These are phyloP conservation scores for Aspergillus ellipticus DNA, from an alignment of 495 filamentous ascomycete species.

Conservation along the genomic window DNA sequence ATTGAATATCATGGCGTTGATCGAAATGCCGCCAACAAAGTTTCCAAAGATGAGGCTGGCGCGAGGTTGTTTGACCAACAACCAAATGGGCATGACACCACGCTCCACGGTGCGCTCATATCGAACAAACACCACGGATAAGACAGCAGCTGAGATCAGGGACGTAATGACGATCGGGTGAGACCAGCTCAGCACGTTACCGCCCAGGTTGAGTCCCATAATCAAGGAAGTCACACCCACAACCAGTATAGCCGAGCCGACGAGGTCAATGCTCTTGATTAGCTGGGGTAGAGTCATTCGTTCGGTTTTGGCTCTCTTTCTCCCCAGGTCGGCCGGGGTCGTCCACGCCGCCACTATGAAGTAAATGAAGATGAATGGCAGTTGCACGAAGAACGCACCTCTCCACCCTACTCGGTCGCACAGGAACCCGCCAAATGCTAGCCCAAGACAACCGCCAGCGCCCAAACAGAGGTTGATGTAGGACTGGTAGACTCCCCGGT, in stretches of 20 bases:
- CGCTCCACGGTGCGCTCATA: slow-evolving; percentile 57
- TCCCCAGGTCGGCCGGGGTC: slow-evolving; percentile 58
- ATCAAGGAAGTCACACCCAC: slow-evolving; percentile 62
- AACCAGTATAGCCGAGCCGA: slow-evolving; percentile 63
- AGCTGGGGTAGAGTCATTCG: slow-evolving; percentile 49
- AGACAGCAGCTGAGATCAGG: slow-evolving; percentile 52
- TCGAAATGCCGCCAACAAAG: slow-evolving; percentile 58
- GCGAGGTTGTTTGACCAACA: slow-evolving; percentile 57
- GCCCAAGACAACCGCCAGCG: slow-evolving; percentile 58
- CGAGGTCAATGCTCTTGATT: slow-evolving; percentile 64
- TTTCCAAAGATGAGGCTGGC: slow-evolving; percentile 68
- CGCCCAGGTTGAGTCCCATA: slow-evolving; percentile 70
- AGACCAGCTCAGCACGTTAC: slow-evolving; percentile 71
- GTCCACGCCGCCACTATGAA: slow-evolving; percentile 52
- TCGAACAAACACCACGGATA: slow-evolving; percentile 56
- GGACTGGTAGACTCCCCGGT: slow-evolving; percentile 71
- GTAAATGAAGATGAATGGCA: slow-evolving; percentile 60
- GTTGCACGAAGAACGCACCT: slow-evolving; percentile 65
- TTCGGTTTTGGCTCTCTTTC: slow-evolving; percentile 45
- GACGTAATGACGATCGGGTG: slow-evolving; percentile 67
- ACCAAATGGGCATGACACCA: slow-evolving; percentile 68
- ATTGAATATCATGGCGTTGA: slow-evolving; percentile 73
- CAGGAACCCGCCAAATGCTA: slow-evolving; percentile 68
- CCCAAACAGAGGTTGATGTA: slow-evolving; percentile 70
- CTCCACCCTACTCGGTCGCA: slow-evolving; percentile 74